phyloP scores from a whole-genome alignment of 305 asterid genomes.

The Striga hermonthica region DNA sequence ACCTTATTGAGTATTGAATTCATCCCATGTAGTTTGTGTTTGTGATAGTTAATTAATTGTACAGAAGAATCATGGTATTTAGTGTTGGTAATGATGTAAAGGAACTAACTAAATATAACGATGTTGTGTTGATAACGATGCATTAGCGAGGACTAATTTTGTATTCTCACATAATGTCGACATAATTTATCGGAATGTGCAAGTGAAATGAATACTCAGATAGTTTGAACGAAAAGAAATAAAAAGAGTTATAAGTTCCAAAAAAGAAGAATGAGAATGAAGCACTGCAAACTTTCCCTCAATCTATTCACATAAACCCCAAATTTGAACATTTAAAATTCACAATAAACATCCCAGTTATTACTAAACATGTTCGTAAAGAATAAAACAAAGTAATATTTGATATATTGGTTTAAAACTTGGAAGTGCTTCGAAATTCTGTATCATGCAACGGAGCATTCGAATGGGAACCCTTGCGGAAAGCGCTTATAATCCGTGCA shows the following conservation, averaged over 20 bases:
- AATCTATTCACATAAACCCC: slow-evolving; percentile 5
- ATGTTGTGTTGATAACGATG: no score
- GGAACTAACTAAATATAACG: no score
- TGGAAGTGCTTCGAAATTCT: neutral
- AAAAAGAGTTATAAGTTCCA: no score
- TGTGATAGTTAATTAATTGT: neutral
- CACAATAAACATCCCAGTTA: neutral
- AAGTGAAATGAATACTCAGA: no score
- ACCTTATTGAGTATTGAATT: neutral
- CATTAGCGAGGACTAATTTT: no score
- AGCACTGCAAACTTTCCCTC: no score
- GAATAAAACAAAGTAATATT: slow-evolving; percentile 11
- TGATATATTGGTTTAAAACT: neutral
- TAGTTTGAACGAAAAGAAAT: no score
- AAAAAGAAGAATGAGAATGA: no score
- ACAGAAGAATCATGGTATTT: no score
- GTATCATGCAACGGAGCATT: slow-evolving; percentile 35
- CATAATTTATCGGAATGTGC: no score
- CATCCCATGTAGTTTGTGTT: neutral
- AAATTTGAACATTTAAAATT: neutral
- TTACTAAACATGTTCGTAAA: slow-evolving; percentile 4
- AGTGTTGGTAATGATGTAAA: no score
- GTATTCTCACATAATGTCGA: no score
- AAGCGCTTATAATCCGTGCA: slow-evolving; percentile 43
- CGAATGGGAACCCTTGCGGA: slow-evolving; percentile 44